Percentiles rank a stretch among this genome's conserved stretches.
Conservation (phyloP, 2,329 filamentous ascomycete genomes). For the Nothophaeocryptopus gaeumannii region DNA sequence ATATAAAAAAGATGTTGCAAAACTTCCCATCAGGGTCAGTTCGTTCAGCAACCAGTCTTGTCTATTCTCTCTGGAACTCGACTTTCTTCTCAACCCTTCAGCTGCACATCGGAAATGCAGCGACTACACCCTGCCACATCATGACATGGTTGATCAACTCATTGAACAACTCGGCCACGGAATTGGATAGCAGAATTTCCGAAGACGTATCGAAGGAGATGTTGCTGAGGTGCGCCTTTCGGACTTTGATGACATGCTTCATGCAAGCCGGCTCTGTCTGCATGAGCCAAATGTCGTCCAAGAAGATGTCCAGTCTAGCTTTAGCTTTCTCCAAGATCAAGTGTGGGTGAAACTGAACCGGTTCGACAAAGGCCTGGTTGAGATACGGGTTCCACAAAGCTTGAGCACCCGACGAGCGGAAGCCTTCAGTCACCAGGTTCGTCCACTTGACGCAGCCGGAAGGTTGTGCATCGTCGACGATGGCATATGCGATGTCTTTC, state of each 20-base stretch:
- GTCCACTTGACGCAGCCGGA: not conserved
- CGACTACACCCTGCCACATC: slow-evolving; percentile 5
- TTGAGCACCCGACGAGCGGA: slow-evolving; percentile 1
- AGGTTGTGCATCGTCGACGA: not conserved
- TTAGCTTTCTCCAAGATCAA: not conserved
- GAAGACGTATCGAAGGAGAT: not conserved
- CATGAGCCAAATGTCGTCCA: slow-evolving; percentile 5
- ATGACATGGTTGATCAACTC: not conserved
- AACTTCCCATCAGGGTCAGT: too few relatives aligned
- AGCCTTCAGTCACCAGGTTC: not conserved
- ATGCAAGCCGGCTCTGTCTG: slow-evolving; percentile 8
- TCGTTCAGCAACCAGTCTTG: too few relatives aligned
- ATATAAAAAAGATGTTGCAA: too few relatives aligned
- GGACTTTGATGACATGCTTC: not conserved
- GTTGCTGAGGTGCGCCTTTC: not conserved
- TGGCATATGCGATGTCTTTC: not conserved
- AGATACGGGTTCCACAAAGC: slow-evolving; percentile 3
- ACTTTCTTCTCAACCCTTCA: too few relatives aligned
- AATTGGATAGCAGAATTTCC: not conserved
- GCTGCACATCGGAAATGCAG: not conserved
- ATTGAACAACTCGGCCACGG: not conserved
- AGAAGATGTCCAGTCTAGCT: not conserved
- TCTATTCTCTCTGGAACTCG: too few relatives aligned
- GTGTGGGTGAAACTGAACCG: not conserved
- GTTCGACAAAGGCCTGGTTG: not conserved